These are phyloP conservation scores for Austroboletus eburneus DNA, from an alignment of 768 basidiomycete species.

Conservation along the genomic window DNA sequence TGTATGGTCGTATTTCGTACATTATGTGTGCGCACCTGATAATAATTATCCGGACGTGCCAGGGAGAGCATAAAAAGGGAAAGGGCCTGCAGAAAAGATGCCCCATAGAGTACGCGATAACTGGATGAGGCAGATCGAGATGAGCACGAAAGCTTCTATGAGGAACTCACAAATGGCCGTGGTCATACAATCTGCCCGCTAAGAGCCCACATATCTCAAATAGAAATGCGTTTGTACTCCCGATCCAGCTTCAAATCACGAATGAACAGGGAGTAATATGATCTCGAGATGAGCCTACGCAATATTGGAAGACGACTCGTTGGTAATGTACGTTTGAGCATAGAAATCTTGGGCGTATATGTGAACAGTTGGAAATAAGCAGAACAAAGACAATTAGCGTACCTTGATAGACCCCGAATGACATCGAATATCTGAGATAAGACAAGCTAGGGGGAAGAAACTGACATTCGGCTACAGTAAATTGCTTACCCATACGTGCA, in stretches of 20 bases:
- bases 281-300: constrained; percentile 26
- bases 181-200: constrained; percentile 47
- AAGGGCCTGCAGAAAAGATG: constrained; percentile 26
- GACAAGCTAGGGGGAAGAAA: background rate
- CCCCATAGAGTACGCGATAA: constrained; percentile 26
- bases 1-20: too few species aligned
- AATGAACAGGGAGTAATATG: background rate
- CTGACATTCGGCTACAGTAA: background rate
- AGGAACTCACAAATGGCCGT: constrained; percentile 45
- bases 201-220: constrained; percentile 42
- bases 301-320: constrained; percentile 36
- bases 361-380: background rate
- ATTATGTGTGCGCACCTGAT: constrained; percentile 32
- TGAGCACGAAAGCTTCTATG: too few species aligned
- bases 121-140: constrained; percentile 7
- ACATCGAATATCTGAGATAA: constrained; percentile 31
- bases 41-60: constrained; percentile 38
- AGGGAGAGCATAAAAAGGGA: constrained; percentile 46
- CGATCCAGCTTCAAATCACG: constrained; percentile 36
- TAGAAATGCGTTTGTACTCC: constrained; percentile 47
- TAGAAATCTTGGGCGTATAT: constrained; percentile 34
- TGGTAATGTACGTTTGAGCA: constrained; percentile 33
- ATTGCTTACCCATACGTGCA: constrained; percentile 34
- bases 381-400: background rate
- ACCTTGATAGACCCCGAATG: constrained; percentile 46